Conservation (phyloP, 768 basidiomycete species). For the Mycena amicta region DNA sequence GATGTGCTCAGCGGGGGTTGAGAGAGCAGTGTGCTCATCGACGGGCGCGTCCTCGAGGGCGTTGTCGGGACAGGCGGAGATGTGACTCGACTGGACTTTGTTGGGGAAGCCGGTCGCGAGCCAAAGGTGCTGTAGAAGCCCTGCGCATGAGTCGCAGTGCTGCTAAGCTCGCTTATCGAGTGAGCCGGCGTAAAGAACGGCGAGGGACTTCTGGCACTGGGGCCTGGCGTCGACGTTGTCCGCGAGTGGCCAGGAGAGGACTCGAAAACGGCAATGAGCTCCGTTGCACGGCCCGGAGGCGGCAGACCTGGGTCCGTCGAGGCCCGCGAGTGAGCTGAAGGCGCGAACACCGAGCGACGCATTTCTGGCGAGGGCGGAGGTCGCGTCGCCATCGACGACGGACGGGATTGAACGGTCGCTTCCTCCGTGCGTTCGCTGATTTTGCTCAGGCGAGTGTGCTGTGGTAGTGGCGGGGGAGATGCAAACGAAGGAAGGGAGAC, state of each 20-base stretch:
- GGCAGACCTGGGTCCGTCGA: constrained; percentile 59
- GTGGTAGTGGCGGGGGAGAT: constrained; percentile 38
- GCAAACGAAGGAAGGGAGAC: constrained; percentile 44
- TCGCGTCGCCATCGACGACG: constrained; percentile 46
- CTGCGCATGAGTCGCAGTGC: constrained; percentile 33
- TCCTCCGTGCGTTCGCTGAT: constrained; percentile 83
- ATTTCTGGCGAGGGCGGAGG: constrained; percentile 46
- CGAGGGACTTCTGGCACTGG: constrained; percentile 27
- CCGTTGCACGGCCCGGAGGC: constrained; percentile 62
- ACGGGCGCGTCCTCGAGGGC: constrained; percentile 16
- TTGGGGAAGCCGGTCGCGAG: constrained; percentile 52
- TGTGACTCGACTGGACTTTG: constrained; percentile 36
- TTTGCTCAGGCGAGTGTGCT: constrained; percentile 59
- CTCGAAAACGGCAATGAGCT: constrained; percentile 78
- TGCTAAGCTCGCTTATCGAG: constrained; percentile 11
- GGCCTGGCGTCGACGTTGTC: constrained; percentile 57
- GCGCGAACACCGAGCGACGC: constrained; percentile 50
- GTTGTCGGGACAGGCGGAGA: constrained; percentile 25
- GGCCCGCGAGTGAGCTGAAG: constrained; percentile 53
- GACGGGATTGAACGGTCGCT: constrained; percentile 45
- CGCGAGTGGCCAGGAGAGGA: constrained; percentile 53
- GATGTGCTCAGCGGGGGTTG: constrained; percentile 35
- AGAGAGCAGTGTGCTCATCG: constrained; percentile 19
- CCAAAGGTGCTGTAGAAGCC: constrained; percentile 39
- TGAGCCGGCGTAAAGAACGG: constrained; percentile 29